Evolutionary conservation across 441 rosid genomes (phyloP).

Genomic region (Pelargonium australe): DNA sequence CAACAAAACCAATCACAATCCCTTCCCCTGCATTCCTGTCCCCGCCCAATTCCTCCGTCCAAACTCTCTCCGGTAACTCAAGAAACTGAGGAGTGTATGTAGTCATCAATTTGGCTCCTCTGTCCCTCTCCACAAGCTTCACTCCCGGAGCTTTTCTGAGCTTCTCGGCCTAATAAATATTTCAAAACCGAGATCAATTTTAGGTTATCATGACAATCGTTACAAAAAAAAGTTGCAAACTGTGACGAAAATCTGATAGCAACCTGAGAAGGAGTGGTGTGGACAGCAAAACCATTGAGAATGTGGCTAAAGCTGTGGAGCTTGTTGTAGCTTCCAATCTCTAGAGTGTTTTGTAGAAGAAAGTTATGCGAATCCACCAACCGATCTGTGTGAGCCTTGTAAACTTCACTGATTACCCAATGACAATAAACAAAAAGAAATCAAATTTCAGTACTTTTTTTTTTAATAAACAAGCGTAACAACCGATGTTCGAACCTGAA

Average conservation of each 20-base stretch:
- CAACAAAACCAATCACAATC: conserved; percentile 70
- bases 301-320: conserved; percentile 80
- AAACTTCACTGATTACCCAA: background rate
- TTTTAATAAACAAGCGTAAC: background rate
- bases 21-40: conserved; percentile 58
- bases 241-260: background rate
- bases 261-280: conserved; percentile 56
- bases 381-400: background rate
- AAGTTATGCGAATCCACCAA: background rate
- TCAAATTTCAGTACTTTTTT: background rate
- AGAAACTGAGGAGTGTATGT: conserved; percentile 76
- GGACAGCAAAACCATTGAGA: conserved; percentile 70
- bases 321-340: conserved; percentile 40
- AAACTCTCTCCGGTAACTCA: conserved; percentile 47
- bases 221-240: background rate
- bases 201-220: background rate
- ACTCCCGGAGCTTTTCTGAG: conserved; percentile 44
- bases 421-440: too few relatives aligned
- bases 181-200: background rate
- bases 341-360: background rate
- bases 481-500: too few relatives aligned
- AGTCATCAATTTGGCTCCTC: conserved; percentile 79
- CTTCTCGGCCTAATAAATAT: conserved; percentile 50
- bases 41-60: conserved; percentile 43
- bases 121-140: conserved; percentile 70